phyloP scores from a whole-genome alignment of 805 yeast genomes.

The Torulaspora franciscae region DNA sequence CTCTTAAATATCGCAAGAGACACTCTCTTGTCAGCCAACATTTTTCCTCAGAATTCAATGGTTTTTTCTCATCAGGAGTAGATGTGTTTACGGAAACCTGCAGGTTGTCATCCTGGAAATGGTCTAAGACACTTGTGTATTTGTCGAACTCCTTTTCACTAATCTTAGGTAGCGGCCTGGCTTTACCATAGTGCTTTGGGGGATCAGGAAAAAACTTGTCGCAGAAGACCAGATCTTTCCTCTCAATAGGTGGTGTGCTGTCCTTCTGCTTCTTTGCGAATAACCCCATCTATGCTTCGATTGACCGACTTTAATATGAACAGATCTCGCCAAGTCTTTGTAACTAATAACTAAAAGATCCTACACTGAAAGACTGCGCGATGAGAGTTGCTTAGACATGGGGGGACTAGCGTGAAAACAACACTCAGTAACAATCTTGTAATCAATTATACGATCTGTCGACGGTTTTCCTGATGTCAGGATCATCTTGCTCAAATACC shows the following conservation, averaged over 20 bases:
- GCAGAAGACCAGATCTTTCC: slow-evolving; percentile 23
- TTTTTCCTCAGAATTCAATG: slow-evolving; percentile 36
- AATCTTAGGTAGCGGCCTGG: slow-evolving; percentile 17
- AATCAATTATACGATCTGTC: too few relatives aligned
- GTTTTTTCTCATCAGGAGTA: slow-evolving; percentile 37
- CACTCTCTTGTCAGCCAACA: slow-evolving; percentile 48
- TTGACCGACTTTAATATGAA: background rate
- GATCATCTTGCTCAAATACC: too few relatives aligned
- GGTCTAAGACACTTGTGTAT: slow-evolving; percentile 19
- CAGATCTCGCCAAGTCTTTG: background rate
- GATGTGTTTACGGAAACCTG: slow-evolving; percentile 31
- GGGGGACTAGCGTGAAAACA: too few relatives aligned
- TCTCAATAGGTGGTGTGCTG: slow-evolving; percentile 9
- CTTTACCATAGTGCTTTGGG: slow-evolving; percentile 22
- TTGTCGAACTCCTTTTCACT: slow-evolving; percentile 16
- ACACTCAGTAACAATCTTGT: too few relatives aligned
- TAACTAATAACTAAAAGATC: background rate
- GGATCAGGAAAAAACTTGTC: slow-evolving; percentile 21
- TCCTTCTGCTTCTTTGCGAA: slow-evolving; percentile 22
- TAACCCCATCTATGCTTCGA: slow-evolving; percentile 21
- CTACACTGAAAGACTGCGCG: too few relatives aligned
- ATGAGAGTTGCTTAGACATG: too few relatives aligned
- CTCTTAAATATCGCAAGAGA: slow-evolving; percentile 47
- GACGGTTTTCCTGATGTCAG: too few relatives aligned
- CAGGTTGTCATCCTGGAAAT: slow-evolving; percentile 22